Evolutionary conservation across 106 monocot species (phyloP).

Genomic region (Allium cepa): DNA sequence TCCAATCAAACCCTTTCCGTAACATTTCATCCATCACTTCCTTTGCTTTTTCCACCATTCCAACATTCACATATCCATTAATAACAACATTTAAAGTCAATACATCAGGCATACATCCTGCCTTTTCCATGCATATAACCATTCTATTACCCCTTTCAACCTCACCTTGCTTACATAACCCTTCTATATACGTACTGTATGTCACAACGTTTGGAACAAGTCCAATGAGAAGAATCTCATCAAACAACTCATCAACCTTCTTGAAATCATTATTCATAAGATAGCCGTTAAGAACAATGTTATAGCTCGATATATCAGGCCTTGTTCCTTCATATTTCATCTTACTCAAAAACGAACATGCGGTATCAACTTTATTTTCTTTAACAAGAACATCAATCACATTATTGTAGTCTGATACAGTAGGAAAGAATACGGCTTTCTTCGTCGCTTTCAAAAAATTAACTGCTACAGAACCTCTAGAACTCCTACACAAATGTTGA

Average conservation of each 20-base stretch:
- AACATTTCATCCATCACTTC: slow-evolving; percentile 40
- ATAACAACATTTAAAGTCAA: slow-evolving; percentile 43
- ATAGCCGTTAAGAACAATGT: slow-evolving; percentile 36
- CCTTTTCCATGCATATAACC: slow-evolving; percentile 57
- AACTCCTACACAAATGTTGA: slow-evolving; percentile 21
- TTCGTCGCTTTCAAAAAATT: slow-evolving; percentile 43
- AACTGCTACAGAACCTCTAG: slow-evolving; percentile 15
- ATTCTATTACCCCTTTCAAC: slow-evolving; percentile 35
- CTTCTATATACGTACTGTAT: slow-evolving; percentile 39
- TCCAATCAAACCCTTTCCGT: slow-evolving; percentile 30
- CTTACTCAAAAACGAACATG: slow-evolving; percentile 30
- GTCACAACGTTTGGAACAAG: slow-evolving; percentile 31
- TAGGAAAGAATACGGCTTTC: slow-evolving; percentile 31
- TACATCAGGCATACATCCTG: slow-evolving; percentile 41
- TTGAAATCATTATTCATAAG: slow-evolving; percentile 18
- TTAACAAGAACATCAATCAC: slow-evolving; percentile 45
- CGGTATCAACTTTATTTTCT: slow-evolving; percentile 43
- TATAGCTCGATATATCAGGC: slow-evolving; percentile 39
- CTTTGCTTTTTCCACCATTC: slow-evolving; percentile 23
- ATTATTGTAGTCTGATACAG: slow-evolving; percentile 23
- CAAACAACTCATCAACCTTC: slow-evolving; percentile 53
- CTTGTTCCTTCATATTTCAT: slow-evolving; percentile 42
- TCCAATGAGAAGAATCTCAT: slow-evolving; percentile 73
- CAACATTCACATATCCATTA: slow-evolving; percentile 24
- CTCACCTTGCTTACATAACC: slow-evolving; percentile 48